Evolutionary conservation across 2,329 filamentous ascomycete species (phyloP), one percentile per base, ranked within the genome.

Genomic region (Chrysoporthe puriensis): DNA sequence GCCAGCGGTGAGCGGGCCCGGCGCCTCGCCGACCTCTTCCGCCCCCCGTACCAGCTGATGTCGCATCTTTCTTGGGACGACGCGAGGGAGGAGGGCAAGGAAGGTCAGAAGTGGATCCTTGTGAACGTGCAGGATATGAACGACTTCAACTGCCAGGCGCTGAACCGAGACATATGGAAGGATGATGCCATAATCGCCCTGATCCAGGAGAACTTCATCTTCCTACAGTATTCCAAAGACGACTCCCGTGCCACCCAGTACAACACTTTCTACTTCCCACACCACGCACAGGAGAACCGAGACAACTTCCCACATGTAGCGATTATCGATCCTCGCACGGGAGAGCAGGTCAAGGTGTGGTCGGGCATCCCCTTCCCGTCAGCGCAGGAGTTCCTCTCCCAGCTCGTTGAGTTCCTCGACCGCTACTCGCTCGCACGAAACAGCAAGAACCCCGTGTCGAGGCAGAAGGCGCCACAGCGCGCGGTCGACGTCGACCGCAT

Each of bases 141-240:
- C 46, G 90, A 97, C 74, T 99, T 99, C 78, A 92, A 96, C 78
- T 99, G 96, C 78, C 96, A 99, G 77, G 87, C 92, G 2, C 83
- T 99, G 21, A 99, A 99, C 76, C 88, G 96, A 57, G 96, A 99
- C 77, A 89, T 98, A 64, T 99, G 96, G 96, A 97, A 97, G 80
- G 91, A 97, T 73, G 79, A 86, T 21, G 86, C 89, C 2, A 88
- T 99, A 67, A 88, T 87, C 73, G 88, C 92, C n/a, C 88, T 96
- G 1, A 85, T 99, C 42, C 87, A 87, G 73, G 95, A 97, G 76
- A 94, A 96, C 80, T 99, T 99, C 77, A 86, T 99, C 72, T 99
- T 99, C 79, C 82, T 99, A 73, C 96, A 99, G 76, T 98, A 96
- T 81, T 89, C 90, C 73, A 97, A 97, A 79, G 90, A 93, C 71